Conservation (phyloP, 2,329 filamentous ascomycete species). For the Xylariaceae sp. region DNA sequence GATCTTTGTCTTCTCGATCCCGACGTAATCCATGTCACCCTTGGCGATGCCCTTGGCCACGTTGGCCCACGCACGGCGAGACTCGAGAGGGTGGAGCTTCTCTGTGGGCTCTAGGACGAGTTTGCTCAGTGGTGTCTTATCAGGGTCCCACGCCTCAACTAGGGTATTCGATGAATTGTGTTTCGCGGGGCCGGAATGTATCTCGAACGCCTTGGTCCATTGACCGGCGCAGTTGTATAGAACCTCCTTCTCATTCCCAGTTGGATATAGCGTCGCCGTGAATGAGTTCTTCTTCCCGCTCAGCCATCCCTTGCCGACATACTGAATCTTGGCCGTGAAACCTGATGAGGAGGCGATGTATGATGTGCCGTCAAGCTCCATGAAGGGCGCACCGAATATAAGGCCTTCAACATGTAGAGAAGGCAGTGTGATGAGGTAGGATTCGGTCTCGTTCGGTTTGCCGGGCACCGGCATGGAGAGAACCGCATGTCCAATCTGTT, state of each 20-base stretch:
- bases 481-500: constrained; percentile 48
- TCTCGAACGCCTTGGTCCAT: constrained; percentile 42
- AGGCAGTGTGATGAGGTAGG: constrained; percentile 47
- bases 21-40: constrained; percentile 70
- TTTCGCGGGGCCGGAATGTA: constrained; percentile 31
- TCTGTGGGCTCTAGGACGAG: constrained; percentile 50
- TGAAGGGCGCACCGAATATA: constrained; percentile 44
- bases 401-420: constrained; percentile 47
- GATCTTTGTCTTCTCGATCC: constrained; percentile 70
- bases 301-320: constrained; percentile 44
- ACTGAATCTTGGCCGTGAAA: constrained; percentile 44
- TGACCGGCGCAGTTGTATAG: constrained; percentile 40
- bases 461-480: constrained; percentile 43
- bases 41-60: constrained; percentile 68
- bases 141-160: constrained; percentile 40
- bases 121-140: constrained; percentile 23
- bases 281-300: constrained; percentile 46
- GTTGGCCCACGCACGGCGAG: constrained; percentile 72
- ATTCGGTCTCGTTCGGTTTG: constrained; percentile 39
- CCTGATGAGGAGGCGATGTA: constrained; percentile 44
- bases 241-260: constrained; percentile 35
- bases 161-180: constrained; percentile 31
- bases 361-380: constrained; percentile 45
- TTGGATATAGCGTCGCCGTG: constrained; percentile 40
- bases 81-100: constrained; percentile 75